Conservation (phyloP, 768 basidiomycete genomes). For the Leccinum olivaceopallidum region DNA sequence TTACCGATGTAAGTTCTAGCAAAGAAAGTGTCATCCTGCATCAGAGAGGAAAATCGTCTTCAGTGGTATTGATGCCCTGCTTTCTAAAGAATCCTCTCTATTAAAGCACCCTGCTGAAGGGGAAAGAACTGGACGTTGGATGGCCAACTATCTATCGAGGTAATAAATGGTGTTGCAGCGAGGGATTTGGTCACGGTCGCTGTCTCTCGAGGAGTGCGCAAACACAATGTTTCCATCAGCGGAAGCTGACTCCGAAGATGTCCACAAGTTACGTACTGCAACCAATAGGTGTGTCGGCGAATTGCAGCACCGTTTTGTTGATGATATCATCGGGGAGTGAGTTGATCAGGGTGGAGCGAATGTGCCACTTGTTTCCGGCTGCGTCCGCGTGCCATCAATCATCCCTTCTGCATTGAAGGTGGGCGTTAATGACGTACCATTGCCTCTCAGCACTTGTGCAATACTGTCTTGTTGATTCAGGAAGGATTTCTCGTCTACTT, state of each 20-base stretch:
- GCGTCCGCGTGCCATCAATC: constrained; percentile 5
- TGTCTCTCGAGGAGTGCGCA: constrained; percentile 65
- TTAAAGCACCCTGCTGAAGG: too few species aligned
- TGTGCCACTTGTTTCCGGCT: constrained; percentile 90
- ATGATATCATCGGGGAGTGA: constrained; percentile 86
- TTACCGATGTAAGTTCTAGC: too few species aligned
- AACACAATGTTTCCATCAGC: constrained; percentile 2
- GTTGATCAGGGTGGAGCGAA: constrained; percentile 82
- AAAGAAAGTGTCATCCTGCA: too few species aligned
- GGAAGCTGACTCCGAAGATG: neutral
- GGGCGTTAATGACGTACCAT: constrained; percentile 46
- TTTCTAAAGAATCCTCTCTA: too few species aligned
- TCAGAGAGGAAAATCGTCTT: too few species aligned
- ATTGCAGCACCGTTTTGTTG: constrained; percentile 78
- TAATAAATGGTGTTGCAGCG: too few species aligned
- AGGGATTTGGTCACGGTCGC: too few species aligned
- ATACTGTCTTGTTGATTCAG: constrained; percentile 90
- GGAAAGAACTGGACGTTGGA: too few species aligned
- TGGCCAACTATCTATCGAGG: too few species aligned
- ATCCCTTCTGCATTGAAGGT: neutral
- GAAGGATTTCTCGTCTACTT: constrained; percentile 89
- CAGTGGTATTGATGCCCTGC: too few species aligned
- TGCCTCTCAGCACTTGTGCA: constrained; percentile 84
- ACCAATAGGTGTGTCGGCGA: constrained; percentile 82
- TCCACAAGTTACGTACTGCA: constrained; percentile 65